Conservation (phyloP, 805 yeast genomes). For the Ogataea siamensis region DNA sequence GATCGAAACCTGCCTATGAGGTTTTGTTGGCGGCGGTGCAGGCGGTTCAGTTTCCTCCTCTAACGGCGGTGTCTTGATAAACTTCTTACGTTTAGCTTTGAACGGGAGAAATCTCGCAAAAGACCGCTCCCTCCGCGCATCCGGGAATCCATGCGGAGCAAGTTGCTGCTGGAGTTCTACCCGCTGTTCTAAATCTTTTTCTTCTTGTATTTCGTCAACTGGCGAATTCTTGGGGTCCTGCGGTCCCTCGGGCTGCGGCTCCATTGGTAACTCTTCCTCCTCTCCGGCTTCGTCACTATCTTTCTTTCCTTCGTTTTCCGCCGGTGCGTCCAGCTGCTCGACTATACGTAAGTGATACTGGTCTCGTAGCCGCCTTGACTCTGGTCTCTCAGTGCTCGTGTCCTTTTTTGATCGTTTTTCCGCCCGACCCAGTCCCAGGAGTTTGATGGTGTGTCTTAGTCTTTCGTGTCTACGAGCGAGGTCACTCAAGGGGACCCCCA, state of each 20-base stretch:
- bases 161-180: not conserved
- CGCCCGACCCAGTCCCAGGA: slow-evolving; percentile 1
- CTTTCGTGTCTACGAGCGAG: slow-evolving; percentile 26
- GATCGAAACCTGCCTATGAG: slow-evolving; percentile 10
- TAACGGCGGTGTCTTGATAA: slow-evolving; percentile 11
- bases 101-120: slow-evolving; percentile 16
- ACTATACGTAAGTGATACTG: slow-evolving; percentile 13
- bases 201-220: not conserved
- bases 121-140: slow-evolving; percentile 6
- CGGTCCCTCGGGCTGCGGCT: not conserved
- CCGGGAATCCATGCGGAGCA: not conserved
- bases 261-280: slow-evolving; percentile 2
- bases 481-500: slow-evolving; percentile 10
- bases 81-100: slow-evolving; percentile 16
- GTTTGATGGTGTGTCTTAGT: slow-evolving; percentile 15
- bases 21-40: slow-evolving; percentile 7
- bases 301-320: slow-evolving; percentile 6
- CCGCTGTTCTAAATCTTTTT: not conserved
- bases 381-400: not conserved
- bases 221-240: slow-evolving; percentile 1
- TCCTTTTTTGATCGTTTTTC: not conserved
- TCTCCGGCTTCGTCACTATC: slow-evolving; percentile 3
- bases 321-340: slow-evolving; percentile 11
- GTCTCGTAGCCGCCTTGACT: slow-evolving; percentile 3
- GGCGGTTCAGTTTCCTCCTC: slow-evolving; percentile 3